Percentiles rank a stretch among this genome's conserved stretches.
Conservation (phyloP, 306 rosid species). For the Pueraria montana region DNA sequence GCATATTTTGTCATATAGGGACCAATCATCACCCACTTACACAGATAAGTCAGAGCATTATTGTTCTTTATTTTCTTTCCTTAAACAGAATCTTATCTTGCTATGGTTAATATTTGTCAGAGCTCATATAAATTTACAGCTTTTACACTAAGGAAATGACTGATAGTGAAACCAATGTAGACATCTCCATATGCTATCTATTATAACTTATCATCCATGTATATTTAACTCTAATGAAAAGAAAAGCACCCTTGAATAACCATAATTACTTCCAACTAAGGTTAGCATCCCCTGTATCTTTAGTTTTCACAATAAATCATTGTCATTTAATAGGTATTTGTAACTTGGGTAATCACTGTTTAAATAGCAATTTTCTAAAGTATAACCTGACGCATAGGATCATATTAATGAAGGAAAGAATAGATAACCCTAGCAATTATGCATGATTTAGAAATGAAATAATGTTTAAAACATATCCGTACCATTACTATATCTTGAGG, state of each 20-base stretch:
- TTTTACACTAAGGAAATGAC: neutral
- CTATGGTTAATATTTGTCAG: neutral
- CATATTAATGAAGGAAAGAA: slow-evolving; percentile 33
- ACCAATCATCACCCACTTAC: too few relatives aligned
- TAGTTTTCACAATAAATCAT: neutral
- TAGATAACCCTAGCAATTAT: slow-evolving; percentile 32
- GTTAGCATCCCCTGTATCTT: slow-evolving; percentile 8
- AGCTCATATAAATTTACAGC: slow-evolving; percentile 5
- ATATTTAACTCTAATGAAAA: slow-evolving; percentile 24
- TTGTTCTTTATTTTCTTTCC: too few relatives aligned
- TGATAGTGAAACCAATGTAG: neutral
- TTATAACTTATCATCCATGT: neutral
- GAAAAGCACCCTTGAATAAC: neutral
- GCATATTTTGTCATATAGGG: neutral
- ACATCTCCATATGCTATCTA: neutral
- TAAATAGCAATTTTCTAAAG: slow-evolving; percentile 19
- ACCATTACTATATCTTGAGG: too few relatives aligned
- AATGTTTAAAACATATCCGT: too few relatives aligned
- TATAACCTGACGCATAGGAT: neutral
- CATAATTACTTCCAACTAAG: neutral
- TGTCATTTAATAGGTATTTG: neutral
- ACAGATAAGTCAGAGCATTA: too few relatives aligned
- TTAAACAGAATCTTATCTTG: too few relatives aligned
- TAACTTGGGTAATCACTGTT: slow-evolving; percentile 3
- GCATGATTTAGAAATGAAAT: too few relatives aligned